A percentile compares a stretch with the other conserved stretches of the same genome.
Conservation (phyloP, 768 basidiomycete genomes). For the Panus rudis region DNA sequence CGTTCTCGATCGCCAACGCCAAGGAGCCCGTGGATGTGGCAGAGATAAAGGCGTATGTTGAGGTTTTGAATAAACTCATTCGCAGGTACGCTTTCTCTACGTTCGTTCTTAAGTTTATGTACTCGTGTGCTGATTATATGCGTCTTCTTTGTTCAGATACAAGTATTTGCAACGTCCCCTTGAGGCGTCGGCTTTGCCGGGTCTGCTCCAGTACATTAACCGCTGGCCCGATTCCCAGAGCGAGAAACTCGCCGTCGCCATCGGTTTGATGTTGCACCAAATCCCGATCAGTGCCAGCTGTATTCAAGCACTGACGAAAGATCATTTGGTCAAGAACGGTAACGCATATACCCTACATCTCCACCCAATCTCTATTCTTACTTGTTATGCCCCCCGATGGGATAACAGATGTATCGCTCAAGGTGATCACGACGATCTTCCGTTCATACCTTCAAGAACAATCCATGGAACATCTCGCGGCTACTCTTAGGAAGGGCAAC, state of each 20-base stretch:
- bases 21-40: conserved; percentile 72
- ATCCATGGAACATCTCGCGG: conserved; percentile 84
- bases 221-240: conserved; percentile 74
- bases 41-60: conserved; percentile 89
- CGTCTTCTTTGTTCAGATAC: too few relatives aligned
- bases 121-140: too few relatives aligned
- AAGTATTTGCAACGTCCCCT: conserved; percentile 98
- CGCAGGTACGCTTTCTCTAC: conserved; percentile 54
- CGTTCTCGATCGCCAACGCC: conserved; percentile 83
- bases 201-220: conserved; percentile 82
- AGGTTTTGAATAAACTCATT: conserved; percentile 93
- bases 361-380: conserved; percentile 4
- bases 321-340: conserved; percentile 96
- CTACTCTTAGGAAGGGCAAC: conserved; percentile 74
- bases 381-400: not conserved
- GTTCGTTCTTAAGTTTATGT: conserved; percentile 2
- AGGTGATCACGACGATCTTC: conserved; percentile 72
- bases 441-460: conserved; percentile 76
- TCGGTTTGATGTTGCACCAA: conserved; percentile 78
- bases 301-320: conserved; percentile 79
- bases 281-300: conserved; percentile 74
- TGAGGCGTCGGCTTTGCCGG: conserved; percentile 76
- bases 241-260: conserved; percentile 77
- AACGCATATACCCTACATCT: conserved; percentile 8
- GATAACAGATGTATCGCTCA: conserved; percentile 63